Evolutionary conservation across 163 green algal genomes (phyloP).

Genomic region (Scenedesmus sp.): DNA sequence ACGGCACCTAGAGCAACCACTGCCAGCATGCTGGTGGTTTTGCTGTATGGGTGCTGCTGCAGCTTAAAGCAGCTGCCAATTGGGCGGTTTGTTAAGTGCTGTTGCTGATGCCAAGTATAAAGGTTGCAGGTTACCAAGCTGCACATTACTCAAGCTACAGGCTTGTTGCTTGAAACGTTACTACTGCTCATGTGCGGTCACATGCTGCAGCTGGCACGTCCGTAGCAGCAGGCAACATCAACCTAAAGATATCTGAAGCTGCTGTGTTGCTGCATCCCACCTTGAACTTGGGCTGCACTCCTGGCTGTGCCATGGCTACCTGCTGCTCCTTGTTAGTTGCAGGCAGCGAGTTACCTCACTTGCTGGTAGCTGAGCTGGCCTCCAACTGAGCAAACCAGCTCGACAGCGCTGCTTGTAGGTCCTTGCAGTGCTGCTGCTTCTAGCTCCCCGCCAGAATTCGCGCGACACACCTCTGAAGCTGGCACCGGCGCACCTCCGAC

Average conservation of each 20-base stretch:
- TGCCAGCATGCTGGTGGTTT: neutral
- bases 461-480: neutral
- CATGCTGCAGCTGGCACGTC: neutral
- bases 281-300: slow-evolving; percentile 46
- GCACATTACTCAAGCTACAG: neutral
- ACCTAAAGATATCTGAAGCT: neutral
- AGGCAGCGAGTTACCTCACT: neutral
- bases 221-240: neutral
- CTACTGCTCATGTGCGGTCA: neutral
- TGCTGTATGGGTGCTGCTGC: neutral
- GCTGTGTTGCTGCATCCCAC: neutral
- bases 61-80: neutral
- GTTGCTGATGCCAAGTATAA: neutral
- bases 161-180: neutral
- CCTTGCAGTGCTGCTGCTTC: neutral
- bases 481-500: neutral
- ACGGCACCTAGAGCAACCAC: too few relatives aligned
- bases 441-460: neutral
- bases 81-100: neutral
- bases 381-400: too few relatives aligned
- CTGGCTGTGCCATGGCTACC: slow-evolving; percentile 27
- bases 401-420: neutral
- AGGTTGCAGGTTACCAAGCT: neutral
- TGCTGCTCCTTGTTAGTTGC: neutral
- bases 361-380: neutral